Evolutionary conservation across 2,329 filamentous ascomycete genomes (phyloP).

Genomic region (Botrytis deweyae): DNA sequence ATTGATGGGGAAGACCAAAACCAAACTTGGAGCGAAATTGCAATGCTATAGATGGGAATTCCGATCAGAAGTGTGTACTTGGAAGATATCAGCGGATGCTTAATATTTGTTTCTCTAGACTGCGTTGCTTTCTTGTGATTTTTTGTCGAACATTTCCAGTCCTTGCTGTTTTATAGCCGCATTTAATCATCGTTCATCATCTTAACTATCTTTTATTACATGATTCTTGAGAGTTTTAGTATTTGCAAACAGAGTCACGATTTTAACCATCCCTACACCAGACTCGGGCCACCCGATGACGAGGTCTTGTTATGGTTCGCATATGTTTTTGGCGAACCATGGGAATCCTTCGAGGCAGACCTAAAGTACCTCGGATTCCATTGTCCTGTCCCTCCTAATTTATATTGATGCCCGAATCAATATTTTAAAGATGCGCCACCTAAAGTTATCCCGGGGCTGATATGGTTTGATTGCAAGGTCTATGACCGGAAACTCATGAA

Average conservation of each 20-base stretch:
- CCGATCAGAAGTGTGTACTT: neutral
- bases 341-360: neutral
- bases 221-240: neutral
- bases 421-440: neutral
- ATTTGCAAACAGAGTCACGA: neutral
- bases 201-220: neutral
- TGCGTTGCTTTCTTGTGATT: neutral
- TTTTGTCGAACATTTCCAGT: neutral
- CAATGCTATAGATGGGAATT: neutral
- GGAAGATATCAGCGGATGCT: neutral
- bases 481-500: no score
- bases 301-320: neutral
- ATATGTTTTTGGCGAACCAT: neutral
- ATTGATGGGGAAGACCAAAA: neutral
- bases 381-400: neutral
- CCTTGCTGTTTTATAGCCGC: neutral
- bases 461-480: neutral
- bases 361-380: neutral
- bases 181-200: neutral
- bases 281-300: neutral
- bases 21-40: neutral
- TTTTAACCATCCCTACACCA: neutral
- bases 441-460: neutral
- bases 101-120: neutral
- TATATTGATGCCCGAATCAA: neutral